phyloP scores from a whole-genome alignment of 1,284 basidiomycete genomes.

The Rhodotorula sp. region DNA sequence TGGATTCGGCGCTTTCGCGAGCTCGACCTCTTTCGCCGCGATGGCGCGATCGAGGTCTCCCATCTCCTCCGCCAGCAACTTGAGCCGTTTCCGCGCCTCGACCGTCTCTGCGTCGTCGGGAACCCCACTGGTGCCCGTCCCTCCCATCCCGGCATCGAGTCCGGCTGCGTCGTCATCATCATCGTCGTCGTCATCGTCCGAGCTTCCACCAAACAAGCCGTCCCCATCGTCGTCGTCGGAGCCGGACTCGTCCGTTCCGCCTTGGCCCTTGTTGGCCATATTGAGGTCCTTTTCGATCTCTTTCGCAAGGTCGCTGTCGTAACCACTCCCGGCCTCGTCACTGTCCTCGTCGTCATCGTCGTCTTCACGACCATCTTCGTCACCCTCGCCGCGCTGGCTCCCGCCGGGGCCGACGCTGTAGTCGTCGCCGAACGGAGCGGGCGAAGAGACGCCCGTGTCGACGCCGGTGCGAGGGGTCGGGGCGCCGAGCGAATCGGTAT shows the following conservation, averaged over 20 bases:
- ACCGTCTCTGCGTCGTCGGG: slow-evolving; percentile 49
- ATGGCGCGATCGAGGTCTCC: slow-evolving; percentile 84
- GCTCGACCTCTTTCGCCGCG: slow-evolving; percentile 77
- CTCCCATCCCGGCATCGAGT: neutral
- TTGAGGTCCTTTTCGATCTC: slow-evolving; percentile 39
- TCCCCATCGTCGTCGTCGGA: slow-evolving; percentile 41
- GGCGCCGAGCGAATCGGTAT: slow-evolving; percentile 27
- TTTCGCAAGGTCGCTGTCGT: slow-evolving; percentile 46
- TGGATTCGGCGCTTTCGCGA: slow-evolving; percentile 81
- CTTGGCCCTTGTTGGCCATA: slow-evolving; percentile 39
- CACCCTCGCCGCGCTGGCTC: slow-evolving; percentile 42
- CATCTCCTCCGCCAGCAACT: slow-evolving; percentile 83
- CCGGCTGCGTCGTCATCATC: slow-evolving; percentile 47
- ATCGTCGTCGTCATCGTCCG: slow-evolving; percentile 54
- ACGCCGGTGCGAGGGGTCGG: slow-evolving; percentile 32
- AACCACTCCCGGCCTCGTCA: slow-evolving; percentile 57
- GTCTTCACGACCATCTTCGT: slow-evolving; percentile 49
- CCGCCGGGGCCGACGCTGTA: slow-evolving; percentile 47
- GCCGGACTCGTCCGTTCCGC: slow-evolving; percentile 37
- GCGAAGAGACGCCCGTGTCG: slow-evolving; percentile 38
- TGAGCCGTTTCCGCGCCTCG: slow-evolving; percentile 50
- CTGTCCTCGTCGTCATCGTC: slow-evolving; percentile 59
- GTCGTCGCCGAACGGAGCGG: slow-evolving; percentile 54
- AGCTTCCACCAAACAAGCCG: slow-evolving; percentile 44
- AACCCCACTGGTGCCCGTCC: neutral